A percentile compares a stretch with the other conserved stretches of the same genome.
phyloP scores from a whole-genome alignment of 805 yeast genomes.

The Dipodascus geniculatus region DNA sequence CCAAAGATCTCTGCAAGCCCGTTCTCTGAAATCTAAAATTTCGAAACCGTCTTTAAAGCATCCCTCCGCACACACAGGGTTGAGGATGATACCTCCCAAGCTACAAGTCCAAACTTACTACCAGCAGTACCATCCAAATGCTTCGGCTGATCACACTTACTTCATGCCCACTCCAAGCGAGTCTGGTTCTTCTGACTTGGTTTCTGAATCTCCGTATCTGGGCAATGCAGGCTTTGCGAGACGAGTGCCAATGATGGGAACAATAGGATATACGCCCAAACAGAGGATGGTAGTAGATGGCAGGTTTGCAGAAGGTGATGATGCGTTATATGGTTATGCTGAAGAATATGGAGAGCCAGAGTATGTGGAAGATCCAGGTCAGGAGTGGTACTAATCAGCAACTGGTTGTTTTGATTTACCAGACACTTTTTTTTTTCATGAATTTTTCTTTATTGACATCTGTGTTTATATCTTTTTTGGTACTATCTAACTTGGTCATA shows the following conservation, averaged over 20 bases:
- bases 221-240: not conserved
- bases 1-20: not conserved
- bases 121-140: not conserved
- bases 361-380: not conserved
- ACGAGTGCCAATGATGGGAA: conserved; percentile 4
- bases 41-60: not conserved
- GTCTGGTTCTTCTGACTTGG: conserved; percentile 11
- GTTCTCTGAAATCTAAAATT: not conserved
- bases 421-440: not conserved
- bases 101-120: not conserved
- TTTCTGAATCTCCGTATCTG: not conserved
- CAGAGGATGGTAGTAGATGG: conserved; percentile 4
- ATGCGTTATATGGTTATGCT: not conserved
- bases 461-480: too few relatives aligned
- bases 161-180: conserved; percentile 13
- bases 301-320: not conserved
- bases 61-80: not conserved
- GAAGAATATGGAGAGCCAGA: not conserved
- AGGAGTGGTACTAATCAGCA: not conserved
- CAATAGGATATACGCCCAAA: conserved; percentile 5
- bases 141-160: conserved; percentile 3
- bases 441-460: not conserved
- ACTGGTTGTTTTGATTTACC: not conserved
- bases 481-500: too few relatives aligned
- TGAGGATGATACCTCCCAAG: not conserved